Evolutionary conservation across 805 yeast species (phyloP), one percentile per base, ranked within the genome.

Genomic region (Metschnikowia shivogae): DNA sequence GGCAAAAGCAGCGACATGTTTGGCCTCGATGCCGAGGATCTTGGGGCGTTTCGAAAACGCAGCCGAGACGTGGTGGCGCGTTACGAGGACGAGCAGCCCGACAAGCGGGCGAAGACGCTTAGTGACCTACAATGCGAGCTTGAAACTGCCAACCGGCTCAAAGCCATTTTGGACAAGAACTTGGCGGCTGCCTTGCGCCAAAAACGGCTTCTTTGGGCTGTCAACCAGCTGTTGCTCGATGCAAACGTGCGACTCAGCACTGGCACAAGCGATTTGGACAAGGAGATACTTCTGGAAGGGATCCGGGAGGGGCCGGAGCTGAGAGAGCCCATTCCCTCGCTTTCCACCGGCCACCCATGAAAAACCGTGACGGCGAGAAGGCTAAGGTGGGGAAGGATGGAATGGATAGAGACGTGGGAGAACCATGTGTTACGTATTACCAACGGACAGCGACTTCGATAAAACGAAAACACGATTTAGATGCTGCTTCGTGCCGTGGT

Each of bases 141-240:
- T 12, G 54, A 64, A 19, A 73, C 79, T 47, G 66, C 70, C 1
- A 43, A 54, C 12, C 70, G 65, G 42, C 65, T 75, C 20, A 68
- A 72, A 44, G 59, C 66, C 44, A 44, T 73, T 6, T 63, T 73
- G 22, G 59, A 61, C 6, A 52, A 49, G 5, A 59, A 69, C 30
- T 55, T 75, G 28, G 49, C 48, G 5, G 40, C 43, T 1, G 49
- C 61, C 1, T 45, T 65, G 11, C 54, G 60, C 35, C 60, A 63
- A 34, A 66, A 67, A 35, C 61, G 78, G 31, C 56, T 62, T 30
- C 47, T 72, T 24, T 74, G 75, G 73, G 44, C 61, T 5, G 52
- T 60, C 6, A 77, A 72, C 43, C 80, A 76, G 47, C 45, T 65
- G 9, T 53, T 76, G 13, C 50, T 77, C 22, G 76, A 76, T 43